Evolutionary conservation across 2,329 filamentous ascomycete species (phyloP), one percentile per base, ranked within the genome.

Genomic region (Fusarium sp.): DNA sequence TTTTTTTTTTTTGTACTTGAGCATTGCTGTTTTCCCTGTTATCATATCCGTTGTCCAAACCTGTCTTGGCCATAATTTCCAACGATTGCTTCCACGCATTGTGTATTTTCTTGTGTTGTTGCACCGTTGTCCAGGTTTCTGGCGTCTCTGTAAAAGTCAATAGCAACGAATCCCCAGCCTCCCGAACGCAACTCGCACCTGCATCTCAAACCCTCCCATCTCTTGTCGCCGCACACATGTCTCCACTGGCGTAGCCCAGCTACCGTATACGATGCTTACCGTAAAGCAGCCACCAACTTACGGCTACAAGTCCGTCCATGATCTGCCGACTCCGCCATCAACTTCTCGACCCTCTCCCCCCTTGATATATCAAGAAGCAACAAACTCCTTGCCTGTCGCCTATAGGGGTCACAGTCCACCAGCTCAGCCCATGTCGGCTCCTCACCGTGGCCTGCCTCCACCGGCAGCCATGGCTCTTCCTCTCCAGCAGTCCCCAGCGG

Each of bases 371-470:
- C 78, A 79, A 76, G 82, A 85, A 67, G 68, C 73, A 46, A 76
- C 78, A 63, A 81, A 80, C 67, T 63, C 75, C 56, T 61, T 76
- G 52, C 70, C 76, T 57, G 68, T 73, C 63, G 67, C 76, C 60
- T 75, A 77, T 59, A 77, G 74, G 39, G 79, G 77, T 69, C 75
- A 79, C 70, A 83, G 80, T 71, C 78, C 82, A 57, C 75, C 77
- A 59, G 74, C 75, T 68, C 79, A 83, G 78, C 78, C 78, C 75
- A 91, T 91, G 88, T 88, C 88, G 71, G 84, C 83, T 71, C 83
- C 87, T 75, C 88, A 88, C 76, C 85, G 88, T 76, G 86, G 85
- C 69, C 78, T 91, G 79, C 89, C 89, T 73, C 84, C 85, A 53
- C 87, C 88, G 76, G 84, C 85, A 70, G 84, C 84, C 73, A 85